These are phyloP conservation scores for Lithospermum erythrorhizon DNA, from an alignment of 257 asterid species.

Conservation along the genomic window DNA sequence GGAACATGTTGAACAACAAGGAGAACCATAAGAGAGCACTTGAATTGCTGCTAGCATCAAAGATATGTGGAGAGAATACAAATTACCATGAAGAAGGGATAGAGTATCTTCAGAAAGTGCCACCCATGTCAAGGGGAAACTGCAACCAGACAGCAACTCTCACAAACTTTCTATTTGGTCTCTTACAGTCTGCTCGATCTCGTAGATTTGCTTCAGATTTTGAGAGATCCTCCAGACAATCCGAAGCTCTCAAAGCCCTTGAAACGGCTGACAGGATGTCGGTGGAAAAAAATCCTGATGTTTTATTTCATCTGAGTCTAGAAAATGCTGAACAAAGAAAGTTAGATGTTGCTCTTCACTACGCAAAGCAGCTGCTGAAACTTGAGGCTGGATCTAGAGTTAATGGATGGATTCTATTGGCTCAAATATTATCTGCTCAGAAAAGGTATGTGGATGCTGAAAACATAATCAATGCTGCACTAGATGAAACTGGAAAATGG, in stretches of 20 bases:
- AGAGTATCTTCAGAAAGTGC: slow-evolving; percentile 28
- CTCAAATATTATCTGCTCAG: slow-evolving; percentile 84
- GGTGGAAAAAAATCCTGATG: slow-evolving; percentile 27
- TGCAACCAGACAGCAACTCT: slow-evolving; percentile 36
- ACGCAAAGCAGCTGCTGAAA: slow-evolving; percentile 54
- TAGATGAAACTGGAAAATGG: slow-evolving; percentile 90
- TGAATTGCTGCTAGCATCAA: slow-evolving; percentile 64
- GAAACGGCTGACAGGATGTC: slow-evolving; percentile 47
- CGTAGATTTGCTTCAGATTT: slow-evolving; percentile 41
- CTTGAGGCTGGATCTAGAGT: slow-evolving; percentile 55
- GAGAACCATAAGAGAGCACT: slow-evolving; percentile 32
- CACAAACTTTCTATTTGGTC: slow-evolving; percentile 47
- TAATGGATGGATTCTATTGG: slow-evolving; percentile 75
- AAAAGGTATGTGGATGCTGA: slow-evolving; percentile 64
- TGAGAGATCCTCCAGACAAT: slow-evolving; percentile 36
- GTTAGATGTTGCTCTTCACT: slow-evolving; percentile 59
- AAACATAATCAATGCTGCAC: slow-evolving; percentile 63
- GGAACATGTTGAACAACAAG: slow-evolving; percentile 48
- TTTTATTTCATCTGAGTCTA: slow-evolving; percentile 49
- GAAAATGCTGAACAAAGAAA: slow-evolving; percentile 90
- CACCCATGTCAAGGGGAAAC: slow-evolving; percentile 18
- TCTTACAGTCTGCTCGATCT: slow-evolving; percentile 52
- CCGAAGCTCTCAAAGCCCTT: slow-evolving; percentile 62
- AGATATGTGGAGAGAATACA: slow-evolving; percentile 47
- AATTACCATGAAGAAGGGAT: slow-evolving; percentile 49